Percentiles rank a stretch among this genome's conserved stretches.
These are phyloP conservation scores for Neocucurbitaria cava DNA, from an alignment of 2,329 filamentous ascomycete genomes.

Conservation along the genomic window DNA sequence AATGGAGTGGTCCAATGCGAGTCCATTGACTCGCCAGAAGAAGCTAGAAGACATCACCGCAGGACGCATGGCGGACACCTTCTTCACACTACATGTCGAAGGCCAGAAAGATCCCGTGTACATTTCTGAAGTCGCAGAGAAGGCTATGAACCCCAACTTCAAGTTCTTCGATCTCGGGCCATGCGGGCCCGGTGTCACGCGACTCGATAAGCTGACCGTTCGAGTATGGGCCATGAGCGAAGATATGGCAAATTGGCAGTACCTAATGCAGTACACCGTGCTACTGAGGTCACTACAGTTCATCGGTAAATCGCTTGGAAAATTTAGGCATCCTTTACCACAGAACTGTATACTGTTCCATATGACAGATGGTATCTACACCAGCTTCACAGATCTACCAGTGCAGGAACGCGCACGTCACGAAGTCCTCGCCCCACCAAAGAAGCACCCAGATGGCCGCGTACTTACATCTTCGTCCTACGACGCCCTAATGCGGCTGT, in stretches of 20 bases:
- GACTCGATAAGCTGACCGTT: conserved; percentile 69
- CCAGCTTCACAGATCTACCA: conserved; percentile 72
- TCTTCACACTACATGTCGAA: conserved; percentile 82
- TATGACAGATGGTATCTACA: conserved; percentile 85
- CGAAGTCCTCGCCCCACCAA: conserved; percentile 42
- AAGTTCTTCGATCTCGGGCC: conserved; percentile 78
- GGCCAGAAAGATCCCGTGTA: conserved; percentile 77
- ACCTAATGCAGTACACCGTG: conserved; percentile 75
- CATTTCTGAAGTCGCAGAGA: conserved; percentile 80
- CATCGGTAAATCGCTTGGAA: conserved; percentile 68
- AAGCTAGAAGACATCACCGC: conserved; percentile 76
- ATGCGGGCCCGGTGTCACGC: conserved; percentile 68
- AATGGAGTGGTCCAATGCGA: conserved; percentile 68
- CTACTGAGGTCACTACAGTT: conserved; percentile 78
- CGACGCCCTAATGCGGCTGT: conserved; percentile 84
- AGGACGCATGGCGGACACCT: conserved; percentile 80
- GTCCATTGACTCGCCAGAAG: conserved; percentile 70
- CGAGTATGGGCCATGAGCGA: conserved; percentile 75
- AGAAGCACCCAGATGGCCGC: conserved; percentile 53
- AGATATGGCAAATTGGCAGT: conserved; percentile 62
- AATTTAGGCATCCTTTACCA: conserved; percentile 75
- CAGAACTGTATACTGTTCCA: conserved; percentile 86
- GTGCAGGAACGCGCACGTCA: conserved; percentile 47
- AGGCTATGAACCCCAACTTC: conserved; percentile 91
- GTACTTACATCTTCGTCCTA: conserved; percentile 78